phyloP scores from a whole-genome alignment of 306 rosid species.

The Quercus agrifolia region DNA sequence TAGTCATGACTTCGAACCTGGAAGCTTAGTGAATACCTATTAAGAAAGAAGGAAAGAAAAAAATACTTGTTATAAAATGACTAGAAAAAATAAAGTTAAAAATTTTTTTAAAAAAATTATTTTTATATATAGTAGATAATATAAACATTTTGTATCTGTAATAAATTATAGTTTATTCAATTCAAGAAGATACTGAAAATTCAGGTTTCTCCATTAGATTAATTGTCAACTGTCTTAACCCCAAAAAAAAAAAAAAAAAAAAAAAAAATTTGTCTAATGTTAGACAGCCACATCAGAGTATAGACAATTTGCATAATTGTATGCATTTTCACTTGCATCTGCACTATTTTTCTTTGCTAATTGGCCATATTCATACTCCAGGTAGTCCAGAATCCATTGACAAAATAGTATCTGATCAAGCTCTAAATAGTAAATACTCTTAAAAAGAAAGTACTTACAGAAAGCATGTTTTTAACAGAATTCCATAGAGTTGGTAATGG shows the following conservation, averaged over 20 bases:
- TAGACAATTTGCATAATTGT: no score
- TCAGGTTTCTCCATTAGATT: no score
- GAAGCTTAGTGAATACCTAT: conserved; percentile 20
- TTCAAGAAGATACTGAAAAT: no score
- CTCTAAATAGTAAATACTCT: neutral
- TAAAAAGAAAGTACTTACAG: conserved; percentile 18
- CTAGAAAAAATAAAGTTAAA: neutral
- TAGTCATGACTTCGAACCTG: conserved; percentile 13
- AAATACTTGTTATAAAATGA: neutral
- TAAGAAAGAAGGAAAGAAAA: neutral
- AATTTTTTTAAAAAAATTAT: neutral
- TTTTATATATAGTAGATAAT: neutral
- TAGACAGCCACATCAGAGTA: no score
- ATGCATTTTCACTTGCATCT: no score
- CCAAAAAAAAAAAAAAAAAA: no score
- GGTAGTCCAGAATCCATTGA: neutral
- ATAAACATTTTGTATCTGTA: no score
- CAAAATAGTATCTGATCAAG: neutral
- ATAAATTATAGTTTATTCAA: no score
- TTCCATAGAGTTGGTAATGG: conserved; percentile 56
- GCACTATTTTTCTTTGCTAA: no score
- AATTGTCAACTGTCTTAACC: no score
- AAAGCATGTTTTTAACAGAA: conserved; percentile 25
- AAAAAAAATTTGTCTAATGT: no score
- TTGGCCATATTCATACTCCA: no score